Base-by-base conservation (phyloP, 2,329 filamentous ascomycete species). In the Arthrobotrys iridis region DNA sequence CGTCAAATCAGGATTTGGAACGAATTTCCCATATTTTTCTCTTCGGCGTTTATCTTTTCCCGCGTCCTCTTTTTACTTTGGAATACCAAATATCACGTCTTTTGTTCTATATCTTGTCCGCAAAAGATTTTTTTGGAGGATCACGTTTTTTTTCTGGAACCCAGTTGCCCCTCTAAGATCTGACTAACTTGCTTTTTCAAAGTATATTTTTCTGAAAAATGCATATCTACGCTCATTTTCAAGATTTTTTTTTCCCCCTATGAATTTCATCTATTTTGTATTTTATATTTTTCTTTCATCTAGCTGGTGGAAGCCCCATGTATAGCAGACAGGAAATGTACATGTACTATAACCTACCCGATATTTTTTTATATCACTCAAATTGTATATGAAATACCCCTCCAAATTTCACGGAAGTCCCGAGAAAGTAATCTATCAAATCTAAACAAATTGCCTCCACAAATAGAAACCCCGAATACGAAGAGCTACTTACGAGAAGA, bases 1-100 rank as follows among this genome's bases (percentile, higher is more conserved):
- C 52, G 58, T 71, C 66, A 71, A 58, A 71, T 71, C 46, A 57
- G 57, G 57, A 64, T 62, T 60, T 70, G 65, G 65, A 60, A 70
- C 35, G 65, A 70, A 45, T 70, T 70, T 45, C 48, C 13, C 30
- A 7, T 48, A 41, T 30, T 57, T 45, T 62, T 24, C 41, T 11
- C 13, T 59, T 60, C 55, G 65, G 57, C 65, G 57, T 70, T 70
- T 70, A 2, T 67, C 15, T 46, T 59, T 67, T 37, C 40, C n/a
- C 11, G 13, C 18, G 24, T 30, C 46, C 43, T 55, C 30, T 40
- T 45, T n/a, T 10, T 22, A 57, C 41, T 45, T 55, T 59, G 63
- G 40, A 66, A 57, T 62, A 43, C 37, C 43, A 55, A 30, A n/a
- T 55, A 37, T 55, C 50, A 35, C 10, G 28, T 22, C 50, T 55